Percentiles rank a stretch among this genome's conserved stretches.
Conservation (phyloP, 1,284 basidiomycete genomes). For the Cryptococcus sp. region DNA sequence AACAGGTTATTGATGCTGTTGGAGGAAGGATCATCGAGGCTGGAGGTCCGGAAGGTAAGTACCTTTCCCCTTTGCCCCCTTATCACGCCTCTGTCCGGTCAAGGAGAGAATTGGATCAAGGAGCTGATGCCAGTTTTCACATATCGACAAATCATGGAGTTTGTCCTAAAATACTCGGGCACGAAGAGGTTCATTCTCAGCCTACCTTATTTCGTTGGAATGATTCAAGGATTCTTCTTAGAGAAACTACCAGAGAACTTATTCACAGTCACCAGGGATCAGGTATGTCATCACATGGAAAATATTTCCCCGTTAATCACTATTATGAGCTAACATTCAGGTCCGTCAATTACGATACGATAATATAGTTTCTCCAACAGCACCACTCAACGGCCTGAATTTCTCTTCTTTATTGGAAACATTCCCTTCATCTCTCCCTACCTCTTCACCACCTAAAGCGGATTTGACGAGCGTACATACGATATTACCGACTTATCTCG, state of each 20-base stretch:
- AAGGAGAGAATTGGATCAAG: no score
- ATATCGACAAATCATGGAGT: slow-evolving; percentile 61
- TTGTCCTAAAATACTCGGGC: slow-evolving; percentile 56
- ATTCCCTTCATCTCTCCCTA: slow-evolving; percentile 39
- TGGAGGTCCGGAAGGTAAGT: slow-evolving; percentile 62
- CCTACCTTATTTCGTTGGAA: slow-evolving; percentile 60
- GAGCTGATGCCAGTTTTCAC: slow-evolving; percentile 61
- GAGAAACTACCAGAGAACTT: slow-evolving; percentile 61
- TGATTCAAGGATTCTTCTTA: slow-evolving; percentile 58
- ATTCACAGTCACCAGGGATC: slow-evolving; percentile 63
- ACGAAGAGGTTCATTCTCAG: slow-evolving; percentile 58
- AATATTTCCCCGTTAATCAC: no score
- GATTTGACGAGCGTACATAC: slow-evolving; percentile 54
- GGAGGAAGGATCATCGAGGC: slow-evolving; percentile 62
- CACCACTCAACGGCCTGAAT: slow-evolving; percentile 43
- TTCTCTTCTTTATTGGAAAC: slow-evolving; percentile 52
- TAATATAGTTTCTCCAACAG: slow-evolving; percentile 53
- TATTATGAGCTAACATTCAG: slow-evolving; percentile 36
- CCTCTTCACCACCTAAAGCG: slow-evolving; percentile 27
- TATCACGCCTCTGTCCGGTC: background rate
- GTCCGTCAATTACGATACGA: slow-evolving; percentile 59
- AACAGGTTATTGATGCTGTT: slow-evolving; percentile 48
- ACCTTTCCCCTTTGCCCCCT: background rate
- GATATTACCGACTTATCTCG: slow-evolving; percentile 59
- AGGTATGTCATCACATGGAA: slow-evolving; percentile 49